A percentile compares a stretch with the other conserved stretches of the same genome.
These are phyloP conservation scores for Lentinula raphanica DNA, from an alignment of 768 basidiomycete species.

Conservation along the genomic window DNA sequence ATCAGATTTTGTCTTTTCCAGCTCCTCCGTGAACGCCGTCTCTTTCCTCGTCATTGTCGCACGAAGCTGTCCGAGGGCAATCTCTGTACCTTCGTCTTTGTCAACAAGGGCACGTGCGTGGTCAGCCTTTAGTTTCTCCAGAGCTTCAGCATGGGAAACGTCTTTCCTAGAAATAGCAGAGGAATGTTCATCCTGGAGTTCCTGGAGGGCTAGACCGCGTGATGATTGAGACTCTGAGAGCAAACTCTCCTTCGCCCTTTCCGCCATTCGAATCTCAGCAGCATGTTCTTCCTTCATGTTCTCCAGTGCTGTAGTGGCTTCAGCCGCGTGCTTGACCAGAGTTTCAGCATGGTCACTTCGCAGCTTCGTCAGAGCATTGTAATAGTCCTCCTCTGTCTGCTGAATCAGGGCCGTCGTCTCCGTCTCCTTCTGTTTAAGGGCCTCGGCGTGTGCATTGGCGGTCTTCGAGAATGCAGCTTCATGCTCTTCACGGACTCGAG, in stretches of 20 bases:
- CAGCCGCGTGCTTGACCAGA: conserved; percentile 55
- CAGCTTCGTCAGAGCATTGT: conserved; percentile 73
- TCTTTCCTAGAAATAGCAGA: conserved; percentile 64
- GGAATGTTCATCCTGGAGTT: conserved; percentile 69
- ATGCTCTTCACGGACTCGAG: conserved; percentile 48
- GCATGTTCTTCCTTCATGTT: conserved; percentile 75
- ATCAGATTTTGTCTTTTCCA: conserved; percentile 51
- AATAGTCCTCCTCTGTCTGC: conserved; percentile 76
- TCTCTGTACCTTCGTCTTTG: conserved; percentile 58
- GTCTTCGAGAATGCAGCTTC: conserved; percentile 44
- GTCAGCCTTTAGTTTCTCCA: conserved; percentile 51
- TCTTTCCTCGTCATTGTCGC: conserved; percentile 66
- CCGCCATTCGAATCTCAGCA: conserved; percentile 63
- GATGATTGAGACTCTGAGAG: conserved; percentile 71
- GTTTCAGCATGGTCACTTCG: conserved; percentile 66
- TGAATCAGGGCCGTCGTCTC: conserved; percentile 52
- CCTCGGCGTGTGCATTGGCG: conserved; percentile 47
- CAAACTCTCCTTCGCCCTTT: conserved; percentile 70
- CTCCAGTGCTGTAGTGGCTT: conserved; percentile 58
- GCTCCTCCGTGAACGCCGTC: conserved; percentile 54
- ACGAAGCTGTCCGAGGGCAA: conserved; percentile 56
- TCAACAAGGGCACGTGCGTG: conserved; percentile 34
- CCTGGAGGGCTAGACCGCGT: conserved; percentile 53
- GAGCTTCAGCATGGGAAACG: conserved; percentile 53
- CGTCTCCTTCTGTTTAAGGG: conserved; percentile 57